phyloP scores from a whole-genome alignment of 192 early-diverging fungal genomes.

The Coemansia sp. region DNA sequence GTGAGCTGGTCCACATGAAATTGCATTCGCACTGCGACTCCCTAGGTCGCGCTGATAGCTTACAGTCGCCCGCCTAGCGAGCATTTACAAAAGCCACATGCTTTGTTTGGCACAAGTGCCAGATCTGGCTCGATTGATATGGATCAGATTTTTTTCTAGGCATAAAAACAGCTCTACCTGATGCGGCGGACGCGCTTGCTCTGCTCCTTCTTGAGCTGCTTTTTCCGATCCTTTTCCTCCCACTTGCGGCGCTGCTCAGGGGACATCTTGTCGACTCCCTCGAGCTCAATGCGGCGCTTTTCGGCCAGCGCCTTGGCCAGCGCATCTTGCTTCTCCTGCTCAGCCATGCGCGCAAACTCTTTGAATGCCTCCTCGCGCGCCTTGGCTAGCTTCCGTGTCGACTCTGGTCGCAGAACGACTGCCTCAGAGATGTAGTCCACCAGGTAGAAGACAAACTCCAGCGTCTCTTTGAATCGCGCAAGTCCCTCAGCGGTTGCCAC shows the following conservation, averaged over 20 bases:
- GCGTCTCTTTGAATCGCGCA: constrained; percentile 16
- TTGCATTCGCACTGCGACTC: not conserved
- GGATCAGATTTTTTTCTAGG: no score
- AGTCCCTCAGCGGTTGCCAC: constrained; percentile 16
- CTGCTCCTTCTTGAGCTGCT: constrained; percentile 66
- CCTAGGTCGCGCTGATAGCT: no score
- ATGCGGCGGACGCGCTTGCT: constrained; percentile 62
- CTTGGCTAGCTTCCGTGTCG: constrained; percentile 60
- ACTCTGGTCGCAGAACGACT: constrained; percentile 41
- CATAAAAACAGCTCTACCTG: constrained; percentile 11
- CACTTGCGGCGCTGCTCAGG: constrained; percentile 81
- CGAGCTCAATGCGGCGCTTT: constrained; percentile 65
- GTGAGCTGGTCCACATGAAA: not conserved
- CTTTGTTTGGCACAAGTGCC: not conserved
- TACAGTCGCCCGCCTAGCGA: no score
- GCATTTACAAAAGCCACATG: not conserved
- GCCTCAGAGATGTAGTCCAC: constrained; percentile 41
- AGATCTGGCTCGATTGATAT: no score
- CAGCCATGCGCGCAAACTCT: constrained; percentile 59
- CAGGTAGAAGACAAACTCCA: constrained; percentile 53
- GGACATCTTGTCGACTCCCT: constrained; percentile 64
- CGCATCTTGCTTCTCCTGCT: constrained; percentile 68
- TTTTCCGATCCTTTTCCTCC: constrained; percentile 78
- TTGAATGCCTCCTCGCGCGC: constrained; percentile 64
- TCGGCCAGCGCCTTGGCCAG: constrained; percentile 65